A percentile compares a stretch with the other conserved stretches of the same genome.
Evolutionary conservation across 148 eudicot genomes (phyloP).

Genomic region (Rhododendron ferrugineum): DNA sequence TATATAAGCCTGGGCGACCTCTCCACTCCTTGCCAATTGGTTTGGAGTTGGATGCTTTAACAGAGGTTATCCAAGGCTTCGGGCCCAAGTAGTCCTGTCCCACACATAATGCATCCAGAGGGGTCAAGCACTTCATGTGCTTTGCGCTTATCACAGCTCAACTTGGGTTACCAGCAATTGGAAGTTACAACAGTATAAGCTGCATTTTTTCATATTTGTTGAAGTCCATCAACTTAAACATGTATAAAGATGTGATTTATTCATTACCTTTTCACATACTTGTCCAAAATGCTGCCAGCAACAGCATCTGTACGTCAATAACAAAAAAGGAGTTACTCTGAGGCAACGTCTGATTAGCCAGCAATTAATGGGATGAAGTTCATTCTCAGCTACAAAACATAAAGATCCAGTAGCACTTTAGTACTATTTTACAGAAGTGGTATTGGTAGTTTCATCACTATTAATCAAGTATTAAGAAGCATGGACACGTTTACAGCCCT

Average conservation of each 20-base stretch:
- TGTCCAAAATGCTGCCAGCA: constrained; percentile 56
- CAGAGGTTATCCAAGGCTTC: neutral
- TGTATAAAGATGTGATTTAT: neutral
- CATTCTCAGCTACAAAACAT: neutral
- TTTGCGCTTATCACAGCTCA: neutral
- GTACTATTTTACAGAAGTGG: neutral
- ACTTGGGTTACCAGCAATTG: neutral
- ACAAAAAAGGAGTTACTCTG: neutral
- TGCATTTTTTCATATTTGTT: neutral
- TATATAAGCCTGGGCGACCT: too few species aligned
- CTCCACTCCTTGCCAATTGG: too few species aligned
- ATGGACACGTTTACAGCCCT: neutral
- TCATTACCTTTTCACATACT: constrained; percentile 61
- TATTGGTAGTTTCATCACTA: neutral
- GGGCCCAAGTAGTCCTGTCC: neutral
- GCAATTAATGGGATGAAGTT: neutral
- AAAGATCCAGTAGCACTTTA: neutral
- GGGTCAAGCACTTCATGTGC: neutral
- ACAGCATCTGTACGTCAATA: constrained; percentile 42
- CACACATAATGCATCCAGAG: neutral
- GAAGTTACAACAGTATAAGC: neutral
- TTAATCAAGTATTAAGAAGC: neutral
- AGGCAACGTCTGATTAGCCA: neutral
- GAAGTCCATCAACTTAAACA: neutral
- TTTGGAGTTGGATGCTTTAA: too few species aligned